phyloP scores from a whole-genome alignment of 805 yeast genomes.

The Limtongia smithiae region DNA sequence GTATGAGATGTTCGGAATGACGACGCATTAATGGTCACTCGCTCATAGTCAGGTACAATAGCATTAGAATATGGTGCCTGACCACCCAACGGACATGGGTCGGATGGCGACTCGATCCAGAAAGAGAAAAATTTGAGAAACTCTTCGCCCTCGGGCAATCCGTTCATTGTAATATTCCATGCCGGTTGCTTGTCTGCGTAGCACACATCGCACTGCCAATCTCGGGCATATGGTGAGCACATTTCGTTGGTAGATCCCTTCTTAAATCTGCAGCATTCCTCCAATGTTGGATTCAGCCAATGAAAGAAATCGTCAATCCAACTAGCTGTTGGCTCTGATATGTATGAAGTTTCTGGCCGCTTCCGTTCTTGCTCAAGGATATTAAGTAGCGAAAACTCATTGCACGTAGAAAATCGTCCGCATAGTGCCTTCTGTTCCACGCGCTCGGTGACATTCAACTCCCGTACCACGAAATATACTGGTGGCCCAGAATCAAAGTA shows the following conservation, averaged over 20 bases:
- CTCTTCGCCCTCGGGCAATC: slow-evolving; percentile 71
- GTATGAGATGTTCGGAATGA: slow-evolving; percentile 76
- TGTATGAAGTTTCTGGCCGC: slow-evolving; percentile 58
- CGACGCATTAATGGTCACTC: slow-evolving; percentile 49
- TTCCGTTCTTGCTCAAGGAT: slow-evolving; percentile 80
- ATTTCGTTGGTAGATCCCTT: slow-evolving; percentile 49
- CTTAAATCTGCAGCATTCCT: slow-evolving; percentile 76
- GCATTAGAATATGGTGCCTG: slow-evolving; percentile 81
- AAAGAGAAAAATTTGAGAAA: slow-evolving; percentile 69
- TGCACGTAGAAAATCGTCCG: slow-evolving; percentile 83
- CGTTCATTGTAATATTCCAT: slow-evolving; percentile 73
- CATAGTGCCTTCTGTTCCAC: slow-evolving; percentile 70
- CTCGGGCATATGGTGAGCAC: slow-evolving; percentile 28
- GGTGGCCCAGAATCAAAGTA: slow-evolving; percentile 90
- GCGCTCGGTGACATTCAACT: slow-evolving; percentile 58
- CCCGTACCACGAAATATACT: slow-evolving; percentile 74
- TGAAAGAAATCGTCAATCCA: slow-evolving; percentile 91
- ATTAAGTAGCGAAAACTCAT: slow-evolving; percentile 72
- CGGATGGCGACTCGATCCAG: slow-evolving; percentile 83
- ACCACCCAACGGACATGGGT: slow-evolving; percentile 93
- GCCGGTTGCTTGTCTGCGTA: slow-evolving; percentile 54
- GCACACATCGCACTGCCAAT: slow-evolving; percentile 61
- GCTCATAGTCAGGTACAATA: slow-evolving; percentile 45
- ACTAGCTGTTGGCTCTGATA: slow-evolving; percentile 78
- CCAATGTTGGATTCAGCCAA: slow-evolving; percentile 82